Evolutionary conservation across 83 land plant genomes (phyloP), one percentile per base, ranked within the genome.

Genomic region (Picea abies): DNA sequence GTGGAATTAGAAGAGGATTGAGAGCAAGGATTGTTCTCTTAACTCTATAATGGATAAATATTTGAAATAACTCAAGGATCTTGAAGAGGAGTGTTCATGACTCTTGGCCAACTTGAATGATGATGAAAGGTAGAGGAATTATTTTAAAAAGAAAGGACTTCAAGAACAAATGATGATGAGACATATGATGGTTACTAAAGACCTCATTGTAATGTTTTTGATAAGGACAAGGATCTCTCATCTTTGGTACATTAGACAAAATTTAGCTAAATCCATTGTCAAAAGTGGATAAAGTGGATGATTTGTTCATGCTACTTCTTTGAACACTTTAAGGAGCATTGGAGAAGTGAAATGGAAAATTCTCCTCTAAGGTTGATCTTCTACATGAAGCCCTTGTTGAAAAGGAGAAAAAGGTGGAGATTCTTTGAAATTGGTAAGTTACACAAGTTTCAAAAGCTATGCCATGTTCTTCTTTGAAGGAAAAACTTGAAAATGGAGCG

Each of bases 111-210:
- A 26, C 29, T 32, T 49, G 79, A 39, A 78, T 4, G 63, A 25
- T 52, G 12, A 78, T 60, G 79, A 78, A 9, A 58, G 63, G n/a
- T 10, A 78, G 11, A 19, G 12, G 56, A 3, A 11, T 25, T n/a
- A 64, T 23, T 67, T 15, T 49, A 41, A 52, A 81, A 67, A 70
- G 16, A 69, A 84, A 52, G 49, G 20, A 23, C n/a, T 37, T 15
- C 26, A 52, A 60, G 82, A 79, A 41, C 73, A n/a, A 78, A 87
- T 84, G 76, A 41, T 39, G 29, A 64, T 0, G 37, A 78, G 56
- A 78, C 12, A 26, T 7, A 25, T 56, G 75, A 37, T 7, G 2
- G 1, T 32, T 32, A 32, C 2, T 32, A 32, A 32, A 32, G 35
- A 32, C 35, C 63, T 78, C 8, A 1, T 29, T 49, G 7, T 39